phyloP scores from a whole-genome alignment of 2,329 filamentous ascomycete genomes.

The Calonectria pauciramosa region DNA sequence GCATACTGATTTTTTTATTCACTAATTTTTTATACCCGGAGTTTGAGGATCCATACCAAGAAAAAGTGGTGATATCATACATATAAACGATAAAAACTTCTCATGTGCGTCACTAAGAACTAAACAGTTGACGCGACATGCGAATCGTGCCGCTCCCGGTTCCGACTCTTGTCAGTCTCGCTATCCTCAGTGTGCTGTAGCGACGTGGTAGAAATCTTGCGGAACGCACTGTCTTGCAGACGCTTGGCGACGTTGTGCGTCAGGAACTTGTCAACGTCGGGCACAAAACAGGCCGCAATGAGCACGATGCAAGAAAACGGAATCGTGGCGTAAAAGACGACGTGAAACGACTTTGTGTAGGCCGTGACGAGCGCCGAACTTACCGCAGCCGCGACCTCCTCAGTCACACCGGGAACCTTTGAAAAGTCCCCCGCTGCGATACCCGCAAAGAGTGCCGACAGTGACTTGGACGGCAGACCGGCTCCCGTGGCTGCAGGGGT shows the following conservation, averaged over 20 bases:
- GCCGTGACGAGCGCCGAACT: conserved; percentile 52
- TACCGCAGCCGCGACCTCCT: conserved; percentile 51
- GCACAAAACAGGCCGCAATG: conserved; percentile 53
- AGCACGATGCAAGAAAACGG: conserved; percentile 57
- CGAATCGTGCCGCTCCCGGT: not conserved
- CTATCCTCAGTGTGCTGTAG: conserved; percentile 12
- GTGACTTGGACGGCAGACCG: conserved; percentile 51
- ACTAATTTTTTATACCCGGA: not conserved
- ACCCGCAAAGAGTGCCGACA: conserved; percentile 51
- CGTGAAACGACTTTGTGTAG: conserved; percentile 59
- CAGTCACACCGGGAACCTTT: conserved; percentile 51
- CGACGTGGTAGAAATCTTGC: conserved; percentile 20
- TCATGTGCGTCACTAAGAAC: not conserved
- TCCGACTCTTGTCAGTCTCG: not conserved
- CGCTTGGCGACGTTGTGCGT: conserved; percentile 60
- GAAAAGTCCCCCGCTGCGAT: conserved; percentile 50
- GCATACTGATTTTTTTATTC: not conserved
- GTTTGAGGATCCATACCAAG: not conserved
- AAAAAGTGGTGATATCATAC: too few species aligned
- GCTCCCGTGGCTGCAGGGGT: conserved; percentile 50
- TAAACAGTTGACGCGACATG: not conserved
- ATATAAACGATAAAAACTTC: too few species aligned
- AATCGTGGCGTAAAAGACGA: conserved; percentile 58
- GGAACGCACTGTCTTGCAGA: conserved; percentile 47
- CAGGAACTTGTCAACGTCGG: conserved; percentile 59